phyloP scores from a whole-genome alignment of 225 moss, liverwort and hornwort genomes.

The Antitrichia curtipendula region DNA sequence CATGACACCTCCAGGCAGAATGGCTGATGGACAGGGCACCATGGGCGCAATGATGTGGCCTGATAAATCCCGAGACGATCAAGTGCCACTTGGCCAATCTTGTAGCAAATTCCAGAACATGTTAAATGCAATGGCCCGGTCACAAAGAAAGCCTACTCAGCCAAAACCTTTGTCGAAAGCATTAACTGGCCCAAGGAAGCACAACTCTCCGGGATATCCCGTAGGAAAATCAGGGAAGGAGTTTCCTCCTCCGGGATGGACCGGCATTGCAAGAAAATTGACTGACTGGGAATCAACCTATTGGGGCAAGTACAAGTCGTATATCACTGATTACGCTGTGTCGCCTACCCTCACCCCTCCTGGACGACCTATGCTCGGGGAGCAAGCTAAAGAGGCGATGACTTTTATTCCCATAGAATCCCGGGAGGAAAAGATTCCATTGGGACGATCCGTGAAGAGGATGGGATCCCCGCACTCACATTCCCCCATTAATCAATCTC shows the following conservation, averaged over 20 bases:
- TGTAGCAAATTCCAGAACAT: constrained; percentile 35
- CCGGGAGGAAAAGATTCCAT: constrained; percentile 24
- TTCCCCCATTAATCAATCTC: constrained; percentile 21
- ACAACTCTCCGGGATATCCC: constrained; percentile 32
- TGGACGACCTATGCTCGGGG: constrained; percentile 31
- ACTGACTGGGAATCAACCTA: constrained; percentile 28
- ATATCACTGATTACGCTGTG: constrained; percentile 38
- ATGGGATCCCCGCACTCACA: constrained; percentile 18
- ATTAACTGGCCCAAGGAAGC: background rate
- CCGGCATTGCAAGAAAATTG: background rate
- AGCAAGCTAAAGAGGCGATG: constrained; percentile 38
- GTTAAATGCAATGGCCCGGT: constrained; percentile 32
- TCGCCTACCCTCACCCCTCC: constrained; percentile 43
- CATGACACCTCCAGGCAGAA: constrained; percentile 21
- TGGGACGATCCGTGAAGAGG: constrained; percentile 33
- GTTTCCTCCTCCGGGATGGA: constrained; percentile 34
- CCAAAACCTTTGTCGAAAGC: background rate
- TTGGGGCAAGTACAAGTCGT: constrained; percentile 50
- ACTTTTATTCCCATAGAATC: constrained; percentile 1
- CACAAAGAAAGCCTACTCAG: background rate
- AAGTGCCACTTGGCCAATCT: constrained; percentile 35
- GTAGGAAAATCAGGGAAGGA: constrained; percentile 22
- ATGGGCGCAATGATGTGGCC: constrained; percentile 44
- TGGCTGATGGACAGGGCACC: constrained; percentile 24
- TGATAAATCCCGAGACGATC: constrained; percentile 24